A percentile compares a stretch with the other conserved stretches of the same genome.
phyloP scores from a whole-genome alignment of 352 stramenopile genomes.

The Phytopythium ostracodes region DNA sequence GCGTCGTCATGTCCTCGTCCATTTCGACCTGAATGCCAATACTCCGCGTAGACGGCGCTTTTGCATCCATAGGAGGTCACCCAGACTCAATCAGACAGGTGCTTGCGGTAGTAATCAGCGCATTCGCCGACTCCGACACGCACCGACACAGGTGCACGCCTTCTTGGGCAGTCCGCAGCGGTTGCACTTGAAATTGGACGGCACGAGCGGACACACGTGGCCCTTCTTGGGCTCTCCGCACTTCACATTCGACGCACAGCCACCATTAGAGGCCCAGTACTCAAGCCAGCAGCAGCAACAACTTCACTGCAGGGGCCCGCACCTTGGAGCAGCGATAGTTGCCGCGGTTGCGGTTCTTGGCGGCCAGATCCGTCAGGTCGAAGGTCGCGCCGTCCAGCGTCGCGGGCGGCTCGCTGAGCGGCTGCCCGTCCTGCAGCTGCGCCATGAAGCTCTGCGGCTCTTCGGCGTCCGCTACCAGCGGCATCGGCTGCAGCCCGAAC shows the following conservation, averaged over 20 bases:
- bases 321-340: slow-evolving; percentile 88
- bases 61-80: background rate
- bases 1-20: slow-evolving; percentile 82
- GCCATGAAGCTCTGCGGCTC: slow-evolving; percentile 39
- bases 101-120: background rate
- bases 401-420: slow-evolving; percentile 12
- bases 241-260: slow-evolving; percentile 14
- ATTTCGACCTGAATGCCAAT: slow-evolving; percentile 75
- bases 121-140: slow-evolving; percentile 4
- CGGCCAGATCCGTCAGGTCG: slow-evolving; percentile 37
- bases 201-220: slow-evolving; percentile 79
- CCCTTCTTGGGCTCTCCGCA: slow-evolving; percentile 86
- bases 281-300: background rate
- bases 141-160: slow-evolving; percentile 65
- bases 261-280: background rate
- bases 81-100: background rate
- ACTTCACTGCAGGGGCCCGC: background rate
- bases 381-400: slow-evolving; percentile 18
- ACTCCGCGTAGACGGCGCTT: slow-evolving; percentile 55
- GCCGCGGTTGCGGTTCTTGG: slow-evolving; percentile 77
- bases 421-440: slow-evolving; percentile 46
- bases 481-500: slow-evolving; percentile 49
- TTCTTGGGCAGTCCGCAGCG: slow-evolving; percentile 76
- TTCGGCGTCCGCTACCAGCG: slow-evolving; percentile 24
- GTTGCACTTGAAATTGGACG: slow-evolving; percentile 79